A percentile compares a stretch with the other conserved stretches of the same genome.
phyloP scores from a whole-genome alignment of 139 green algal genomes.

The Tetradesmus lagerheimii region DNA sequence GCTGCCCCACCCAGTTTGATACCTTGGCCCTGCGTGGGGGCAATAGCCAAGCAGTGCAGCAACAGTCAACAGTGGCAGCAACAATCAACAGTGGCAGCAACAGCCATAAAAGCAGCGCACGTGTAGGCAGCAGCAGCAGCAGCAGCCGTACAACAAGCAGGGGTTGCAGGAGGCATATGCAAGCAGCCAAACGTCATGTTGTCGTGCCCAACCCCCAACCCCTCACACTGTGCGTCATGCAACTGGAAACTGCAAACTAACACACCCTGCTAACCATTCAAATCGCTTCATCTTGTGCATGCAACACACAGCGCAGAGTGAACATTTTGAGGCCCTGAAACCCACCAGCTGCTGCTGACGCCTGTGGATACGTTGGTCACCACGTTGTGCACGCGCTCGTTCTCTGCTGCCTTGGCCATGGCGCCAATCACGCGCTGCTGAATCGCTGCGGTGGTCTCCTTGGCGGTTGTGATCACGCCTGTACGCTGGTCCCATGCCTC shows the following conservation, averaged over 20 bases:
- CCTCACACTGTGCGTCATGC: no score
- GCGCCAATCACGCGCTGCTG: conserved; percentile 5
- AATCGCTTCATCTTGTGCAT: not conserved
- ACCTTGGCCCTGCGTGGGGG: conserved; percentile 35
- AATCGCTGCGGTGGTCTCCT: conserved; percentile 21
- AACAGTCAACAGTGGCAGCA: not conserved
- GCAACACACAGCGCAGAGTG: not conserved
- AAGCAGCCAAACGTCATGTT: no score
- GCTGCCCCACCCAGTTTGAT: conserved; percentile 22
- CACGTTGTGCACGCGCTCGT: conserved; percentile 30
- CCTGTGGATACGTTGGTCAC: conserved; percentile 31
- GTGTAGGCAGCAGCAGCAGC: no score
- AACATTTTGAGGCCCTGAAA: no score
- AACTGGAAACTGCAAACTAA: no score
- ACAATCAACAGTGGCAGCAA: not conserved
- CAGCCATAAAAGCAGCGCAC: no score
- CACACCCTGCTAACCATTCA: no score
- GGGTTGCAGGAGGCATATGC: no score
- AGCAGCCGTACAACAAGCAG: no score
- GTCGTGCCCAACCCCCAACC: no score
- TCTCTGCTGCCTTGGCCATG: conserved; percentile 45
- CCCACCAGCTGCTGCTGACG: conserved; percentile 21
- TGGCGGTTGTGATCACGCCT: conserved; percentile 32
- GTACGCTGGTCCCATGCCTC: conserved; percentile 41
- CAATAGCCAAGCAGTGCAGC: not conserved